Evolutionary conservation across 2,329 filamentous ascomycete species (phyloP), one percentile per base, ranked within the genome.

Genomic region (Capronia americana): DNA sequence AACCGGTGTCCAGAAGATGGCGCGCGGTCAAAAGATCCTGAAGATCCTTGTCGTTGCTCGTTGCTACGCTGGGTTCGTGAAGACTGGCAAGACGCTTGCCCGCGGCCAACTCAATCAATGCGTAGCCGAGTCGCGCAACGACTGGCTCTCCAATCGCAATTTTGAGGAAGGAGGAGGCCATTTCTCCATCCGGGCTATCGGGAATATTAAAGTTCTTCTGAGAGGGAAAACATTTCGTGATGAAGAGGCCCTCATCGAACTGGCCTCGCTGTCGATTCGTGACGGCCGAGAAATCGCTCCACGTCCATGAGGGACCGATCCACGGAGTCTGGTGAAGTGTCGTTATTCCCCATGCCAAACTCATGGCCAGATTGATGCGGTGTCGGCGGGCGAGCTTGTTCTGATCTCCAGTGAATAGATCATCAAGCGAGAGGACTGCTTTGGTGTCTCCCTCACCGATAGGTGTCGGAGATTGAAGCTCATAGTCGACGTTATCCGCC

Each of bases 281-380:
- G 53, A 56, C 14, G 23, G 24, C 24, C 30, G 53, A 56, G 30
- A 56, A 56, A 11, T 56, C 53, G 24, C n/a, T 56, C 53, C 53
- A 32, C 6, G 53, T n/a, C 53, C 53, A 56, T 2, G 12, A 28
- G 12, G 34, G 34, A 6, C 34, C 34, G 34, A 41, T 41, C 34
- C 34, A 41, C 2, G 34, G 34, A 1, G 34, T 41, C 34, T 41
- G 34, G 14, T 41, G 34, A 17, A 41, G 34, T 7, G 34, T 17
- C 12, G 34, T 17, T 41, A 41, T 5, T 4, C 34, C 34, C 34
- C 34, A 41, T 41, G 34, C 34, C 34, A 41, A 17, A 41, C 34
- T 41, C 34, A 41, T 6, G 5, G 34, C 34, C 34, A 41, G 14
- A 41, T 17, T 41, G 34, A 41, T 41, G 34, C 34, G 34, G 34